These are phyloP conservation scores for Oropetium thomaeum DNA, from an alignment of 176 grass and related monocot species.

Conservation along the genomic window DNA sequence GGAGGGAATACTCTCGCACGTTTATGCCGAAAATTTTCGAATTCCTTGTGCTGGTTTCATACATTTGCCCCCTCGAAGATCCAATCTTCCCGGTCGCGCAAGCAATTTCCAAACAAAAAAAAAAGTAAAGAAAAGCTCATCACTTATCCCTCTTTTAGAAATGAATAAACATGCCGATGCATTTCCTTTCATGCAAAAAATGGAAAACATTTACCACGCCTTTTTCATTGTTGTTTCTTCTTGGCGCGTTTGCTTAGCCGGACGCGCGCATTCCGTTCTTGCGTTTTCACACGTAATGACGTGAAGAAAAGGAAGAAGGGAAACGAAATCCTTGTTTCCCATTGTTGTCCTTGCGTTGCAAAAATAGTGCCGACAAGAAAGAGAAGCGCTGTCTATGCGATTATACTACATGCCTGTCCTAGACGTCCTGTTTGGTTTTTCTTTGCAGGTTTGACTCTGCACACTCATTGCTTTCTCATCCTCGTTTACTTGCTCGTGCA, in stretches of 20 bases:
- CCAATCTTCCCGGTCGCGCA: not conserved
- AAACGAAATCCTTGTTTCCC: not conserved
- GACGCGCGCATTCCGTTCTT: not conserved
- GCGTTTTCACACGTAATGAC: not conserved
- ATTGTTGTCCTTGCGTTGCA: not conserved
- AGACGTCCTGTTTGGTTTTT: not conserved
- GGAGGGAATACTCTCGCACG: not conserved
- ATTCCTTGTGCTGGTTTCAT: not conserved
- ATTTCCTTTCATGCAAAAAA: constrained; percentile 3
- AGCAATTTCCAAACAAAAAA: not conserved
- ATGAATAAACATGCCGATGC: not conserved
- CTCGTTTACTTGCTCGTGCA: not conserved
- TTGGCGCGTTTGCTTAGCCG: not conserved
- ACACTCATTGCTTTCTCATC: constrained; percentile 7
- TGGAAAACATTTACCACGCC: not conserved
- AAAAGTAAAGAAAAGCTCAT: not conserved
- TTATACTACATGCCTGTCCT: too few species aligned
- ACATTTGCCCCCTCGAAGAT: not conserved
- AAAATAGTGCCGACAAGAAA: not conserved
- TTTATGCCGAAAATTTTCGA: not conserved
- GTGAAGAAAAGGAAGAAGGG: not conserved
- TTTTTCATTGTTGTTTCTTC: not conserved
- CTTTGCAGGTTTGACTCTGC: not conserved
- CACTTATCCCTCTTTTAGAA: not conserved
- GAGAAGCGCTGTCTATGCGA: not conserved